Evolutionary conservation across 2,329 filamentous ascomycete genomes (phyloP), one percentile per base, ranked within the genome.

Genomic region (Cephalotrichum gorgonifer): DNA sequence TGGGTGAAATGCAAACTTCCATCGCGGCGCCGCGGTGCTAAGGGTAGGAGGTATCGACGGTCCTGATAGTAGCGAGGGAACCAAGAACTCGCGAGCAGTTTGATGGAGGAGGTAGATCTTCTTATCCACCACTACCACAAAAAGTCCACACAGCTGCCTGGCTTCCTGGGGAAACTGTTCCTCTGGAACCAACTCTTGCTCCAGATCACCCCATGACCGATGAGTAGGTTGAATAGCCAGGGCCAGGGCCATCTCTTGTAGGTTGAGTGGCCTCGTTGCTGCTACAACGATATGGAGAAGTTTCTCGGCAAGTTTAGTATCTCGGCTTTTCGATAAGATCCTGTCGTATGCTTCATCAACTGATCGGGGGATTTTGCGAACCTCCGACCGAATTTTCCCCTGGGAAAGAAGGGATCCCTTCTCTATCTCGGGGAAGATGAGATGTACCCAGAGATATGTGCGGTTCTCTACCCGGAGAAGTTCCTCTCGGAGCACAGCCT

Each of bases 61-160:
- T 22, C 15, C 27, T 43, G 26, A 15, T n/a, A 14, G 17, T 33
- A 17, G 28, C 7, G 14, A 44, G 47, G 28, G 28, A 30, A 49
- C 44, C 26, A 64, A 54, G 33, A 62, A 64, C 33, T 63, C 61
- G 50, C 59, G 60, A 8, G 58, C 60, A 7, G 61, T 62, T 50
- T 63, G 58, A 43, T 64, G 60, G 17, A 64, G 53, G 20, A 61
- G 50, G 52, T 53, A 56, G 25, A 62, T 54, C 4, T 51, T 60
- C 20, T 30, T 31, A 20, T 57, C 50, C 11, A 22, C 52, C 27
- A 61, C 41, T 15, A 53, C 56, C 1, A 64, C 54, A 50, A 67
- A 66, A 6, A 64, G 61, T 20, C 64, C 59, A 49, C 62, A 67
- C 1, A 54, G 49, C 2, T 59, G 50, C 17, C 61, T 48, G 11